phyloP scores from a whole-genome alignment of 2,329 filamentous ascomycete genomes.

The Cladobotryum mycophilum region DNA sequence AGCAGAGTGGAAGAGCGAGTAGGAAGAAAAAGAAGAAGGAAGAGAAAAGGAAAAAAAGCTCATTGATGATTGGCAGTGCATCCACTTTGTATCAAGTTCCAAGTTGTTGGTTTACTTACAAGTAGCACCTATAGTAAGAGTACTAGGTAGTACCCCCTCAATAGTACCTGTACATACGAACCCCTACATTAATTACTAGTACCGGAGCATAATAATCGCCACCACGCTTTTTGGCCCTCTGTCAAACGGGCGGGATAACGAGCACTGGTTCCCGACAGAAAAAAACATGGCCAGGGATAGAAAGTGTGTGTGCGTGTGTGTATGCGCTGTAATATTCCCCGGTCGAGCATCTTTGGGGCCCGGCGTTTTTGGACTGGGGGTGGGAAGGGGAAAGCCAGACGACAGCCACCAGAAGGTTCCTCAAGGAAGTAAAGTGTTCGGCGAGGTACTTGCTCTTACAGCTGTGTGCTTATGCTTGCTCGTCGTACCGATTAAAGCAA shows the following conservation, averaged over 20 bases:
- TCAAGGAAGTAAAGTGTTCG: no score
- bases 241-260: not conserved
- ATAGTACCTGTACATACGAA: no score
- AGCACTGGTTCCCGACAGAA: constrained; percentile 1
- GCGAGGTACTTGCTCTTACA: no score
- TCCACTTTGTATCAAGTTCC: not conserved
- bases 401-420: no score
- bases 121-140: no score
- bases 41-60: not conserved
- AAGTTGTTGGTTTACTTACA: not conserved
- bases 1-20: not conserved
- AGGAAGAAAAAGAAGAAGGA: not conserved
- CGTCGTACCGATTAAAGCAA: no score
- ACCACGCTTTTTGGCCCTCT: no score
- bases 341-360: constrained; percentile 6
- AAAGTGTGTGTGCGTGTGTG: not conserved
- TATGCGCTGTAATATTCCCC: constrained; percentile 11
- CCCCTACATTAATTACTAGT: no score
- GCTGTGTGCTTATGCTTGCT: no score
- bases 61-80: not conserved
- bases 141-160: no score
- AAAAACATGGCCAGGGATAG: not conserved
- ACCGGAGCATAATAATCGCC: no score
- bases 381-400: no score
- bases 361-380: not conserved